These are phyloP conservation scores for Pseudopediastrum boryanum DNA, from an alignment of 139 green algal genomes.

Conservation along the genomic window DNA sequence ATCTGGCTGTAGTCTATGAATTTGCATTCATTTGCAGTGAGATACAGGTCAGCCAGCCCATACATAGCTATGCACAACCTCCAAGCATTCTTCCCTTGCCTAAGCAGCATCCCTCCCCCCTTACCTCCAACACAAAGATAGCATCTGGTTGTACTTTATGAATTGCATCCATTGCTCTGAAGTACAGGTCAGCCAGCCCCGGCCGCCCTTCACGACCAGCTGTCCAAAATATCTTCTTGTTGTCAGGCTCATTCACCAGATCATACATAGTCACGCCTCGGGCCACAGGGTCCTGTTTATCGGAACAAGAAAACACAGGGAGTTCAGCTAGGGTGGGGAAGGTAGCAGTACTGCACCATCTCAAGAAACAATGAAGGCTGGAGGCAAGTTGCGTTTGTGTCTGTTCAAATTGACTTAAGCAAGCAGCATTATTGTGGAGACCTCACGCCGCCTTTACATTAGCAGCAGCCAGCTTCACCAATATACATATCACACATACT, in stretches of 20 bases:
- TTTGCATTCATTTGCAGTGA: slow-evolving; percentile 23
- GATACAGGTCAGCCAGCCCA: slow-evolving; percentile 13
- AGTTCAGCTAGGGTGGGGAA: too few species aligned
- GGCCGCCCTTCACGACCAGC: neutral
- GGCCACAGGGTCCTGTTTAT: slow-evolving; percentile 24
- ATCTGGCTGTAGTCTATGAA: slow-evolving; percentile 28
- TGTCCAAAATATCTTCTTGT: slow-evolving; percentile 33
- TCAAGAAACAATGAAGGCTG: too few species aligned
- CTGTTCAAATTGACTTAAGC: too few species aligned
- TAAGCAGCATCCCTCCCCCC: neutral
- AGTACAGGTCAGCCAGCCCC: slow-evolving; percentile 13
- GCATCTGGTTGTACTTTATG: slow-evolving; percentile 30
- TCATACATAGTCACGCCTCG: slow-evolving; percentile 33
- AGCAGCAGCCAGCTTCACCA: too few species aligned
- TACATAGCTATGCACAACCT: too few species aligned
- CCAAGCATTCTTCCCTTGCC: neutral
- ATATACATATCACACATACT: too few species aligned
- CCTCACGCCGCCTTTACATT: too few species aligned
- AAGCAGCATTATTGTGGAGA: too few species aligned
- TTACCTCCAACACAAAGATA: slow-evolving; percentile 31
- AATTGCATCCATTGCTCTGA: slow-evolving; percentile 25
- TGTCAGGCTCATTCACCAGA: slow-evolving; percentile 33
- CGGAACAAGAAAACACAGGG: too few species aligned
- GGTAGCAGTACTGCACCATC: too few species aligned
- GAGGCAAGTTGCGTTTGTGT: too few species aligned